Conservation (phyloP, 768 basidiomycete species). For the Tylopilus vinaceipallidus region DNA sequence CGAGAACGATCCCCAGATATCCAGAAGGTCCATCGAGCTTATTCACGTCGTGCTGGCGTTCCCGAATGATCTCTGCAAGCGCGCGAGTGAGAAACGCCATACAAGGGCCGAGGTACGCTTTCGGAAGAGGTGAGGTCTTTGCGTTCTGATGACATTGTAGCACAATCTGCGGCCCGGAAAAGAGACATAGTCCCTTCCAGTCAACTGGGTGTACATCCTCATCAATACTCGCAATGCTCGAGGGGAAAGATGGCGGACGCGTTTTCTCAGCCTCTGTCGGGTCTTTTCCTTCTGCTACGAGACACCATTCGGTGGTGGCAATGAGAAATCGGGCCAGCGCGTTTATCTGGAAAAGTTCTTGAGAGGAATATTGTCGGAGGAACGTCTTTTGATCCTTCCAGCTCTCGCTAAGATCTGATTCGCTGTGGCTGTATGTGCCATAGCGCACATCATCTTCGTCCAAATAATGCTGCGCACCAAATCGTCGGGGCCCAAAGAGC, state of each 20-base stretch:
- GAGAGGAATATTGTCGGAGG: slow-evolving; percentile 1
- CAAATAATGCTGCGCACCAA: too few relatives aligned
- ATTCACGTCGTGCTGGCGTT: too few relatives aligned
- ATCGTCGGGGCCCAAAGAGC: slow-evolving; percentile 7
- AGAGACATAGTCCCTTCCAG: slow-evolving; percentile 2
- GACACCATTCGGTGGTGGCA: neutral
- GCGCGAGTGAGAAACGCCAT: neutral
- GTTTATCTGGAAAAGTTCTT: slow-evolving; percentile 4
- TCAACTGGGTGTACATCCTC: neutral
- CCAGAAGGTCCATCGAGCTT: neutral
- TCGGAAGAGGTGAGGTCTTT: neutral
- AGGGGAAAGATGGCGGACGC: too few relatives aligned
- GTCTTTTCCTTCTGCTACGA: neutral
- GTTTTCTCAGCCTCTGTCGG: too few relatives aligned
- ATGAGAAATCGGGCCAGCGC: neutral
- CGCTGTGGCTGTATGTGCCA: too few relatives aligned
- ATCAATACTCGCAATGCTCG: neutral
- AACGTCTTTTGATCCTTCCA: neutral
- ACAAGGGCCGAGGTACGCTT: neutral
- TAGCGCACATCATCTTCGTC: too few relatives aligned
- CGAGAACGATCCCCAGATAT: slow-evolving; percentile 1
- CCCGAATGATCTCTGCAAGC: neutral
- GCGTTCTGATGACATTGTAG: slow-evolving; percentile 7
- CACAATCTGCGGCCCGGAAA: slow-evolving; percentile 10
- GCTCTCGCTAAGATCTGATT: neutral